Conservation (phyloP, 192 early-diverging fungal species). For the Backusella liffmaniae region DNA sequence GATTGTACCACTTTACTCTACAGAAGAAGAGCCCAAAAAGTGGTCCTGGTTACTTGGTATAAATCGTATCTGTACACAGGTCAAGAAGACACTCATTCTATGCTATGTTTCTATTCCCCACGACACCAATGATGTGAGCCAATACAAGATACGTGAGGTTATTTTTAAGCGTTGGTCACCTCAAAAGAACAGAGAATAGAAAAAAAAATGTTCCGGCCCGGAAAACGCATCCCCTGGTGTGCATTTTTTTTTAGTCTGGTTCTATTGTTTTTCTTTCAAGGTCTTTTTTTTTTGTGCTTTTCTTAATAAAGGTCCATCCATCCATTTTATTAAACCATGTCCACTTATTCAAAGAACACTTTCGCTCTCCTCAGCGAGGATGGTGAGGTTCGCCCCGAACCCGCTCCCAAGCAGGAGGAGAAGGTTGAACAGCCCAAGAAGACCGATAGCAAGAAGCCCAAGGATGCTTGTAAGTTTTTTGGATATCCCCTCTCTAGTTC, state of each 20-base stretch:
- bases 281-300: not conserved
- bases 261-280: not conserved
- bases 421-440: slow-evolving; percentile 34
- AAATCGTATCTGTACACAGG: slow-evolving; percentile 55
- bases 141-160: slow-evolving; percentile 19
- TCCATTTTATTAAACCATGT: slow-evolving; percentile 6
- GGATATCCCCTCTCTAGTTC: too few species aligned
- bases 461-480: slow-evolving; percentile 3
- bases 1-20: slow-evolving; percentile 7
- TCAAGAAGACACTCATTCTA: slow-evolving; percentile 50
- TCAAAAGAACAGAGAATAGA: slow-evolving; percentile 25
- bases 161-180: slow-evolving; percentile 32
- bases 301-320: slow-evolving; percentile 8
- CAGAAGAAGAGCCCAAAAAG: not conserved
- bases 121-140: not conserved
- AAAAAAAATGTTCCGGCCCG: not conserved
- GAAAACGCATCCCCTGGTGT: not conserved
- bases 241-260: not conserved
- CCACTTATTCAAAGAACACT: slow-evolving; percentile 51
- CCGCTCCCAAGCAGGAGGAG: slow-evolving; percentile 39
- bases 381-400: slow-evolving; percentile 46
- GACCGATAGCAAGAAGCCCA: slow-evolving; percentile 23
- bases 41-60: slow-evolving; percentile 54
- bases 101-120: slow-evolving; percentile 22
- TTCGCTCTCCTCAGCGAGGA: slow-evolving; percentile 69